These are phyloP conservation scores for Blastocystis sp. DNA, from an alignment of 352 stramenopile genomes.

Conservation along the genomic window DNA sequence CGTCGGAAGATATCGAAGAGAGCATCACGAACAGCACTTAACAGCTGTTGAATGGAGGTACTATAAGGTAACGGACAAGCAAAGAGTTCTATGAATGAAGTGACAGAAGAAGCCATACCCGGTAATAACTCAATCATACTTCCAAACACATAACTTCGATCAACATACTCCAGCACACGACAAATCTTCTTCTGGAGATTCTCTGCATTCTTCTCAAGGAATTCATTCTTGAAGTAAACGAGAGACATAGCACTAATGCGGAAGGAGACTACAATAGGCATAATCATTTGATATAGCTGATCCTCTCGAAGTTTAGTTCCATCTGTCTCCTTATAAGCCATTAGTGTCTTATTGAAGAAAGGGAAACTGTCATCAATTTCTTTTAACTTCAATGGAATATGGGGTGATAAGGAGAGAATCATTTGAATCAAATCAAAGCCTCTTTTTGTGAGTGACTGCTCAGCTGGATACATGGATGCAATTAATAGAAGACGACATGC, in stretches of 20 bases:
- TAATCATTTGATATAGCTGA: constrained; percentile 16
- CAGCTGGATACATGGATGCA: neutral
- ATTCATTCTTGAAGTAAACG: neutral
- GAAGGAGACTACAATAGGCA: constrained; percentile 26
- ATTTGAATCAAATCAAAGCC: constrained; percentile 9
- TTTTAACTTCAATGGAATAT: neutral
- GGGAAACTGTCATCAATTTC: neutral
- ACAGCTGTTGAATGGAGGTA: neutral
- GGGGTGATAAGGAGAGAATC: neutral
- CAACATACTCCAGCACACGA: constrained; percentile 13
- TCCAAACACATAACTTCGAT: constrained; percentile 36
- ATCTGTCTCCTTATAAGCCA: neutral
- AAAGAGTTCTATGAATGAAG: neutral
- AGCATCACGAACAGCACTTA: neutral
- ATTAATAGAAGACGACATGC: neutral
- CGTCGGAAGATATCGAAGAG: neutral
- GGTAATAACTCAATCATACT: constrained; percentile 40
- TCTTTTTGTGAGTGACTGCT: neutral
- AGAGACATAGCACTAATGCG: constrained; percentile 7
- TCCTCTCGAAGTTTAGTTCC: neutral
- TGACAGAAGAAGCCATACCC: neutral
- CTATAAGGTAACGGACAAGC: neutral
- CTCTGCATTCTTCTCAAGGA: constrained; percentile 56
- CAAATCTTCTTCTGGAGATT: constrained; percentile 23
- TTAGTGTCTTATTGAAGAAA: neutral